A percentile compares a stretch with the other conserved stretches of the same genome.
Evolutionary conservation across 345 rosid species (phyloP).

Genomic region (Populus ilicifolia): DNA sequence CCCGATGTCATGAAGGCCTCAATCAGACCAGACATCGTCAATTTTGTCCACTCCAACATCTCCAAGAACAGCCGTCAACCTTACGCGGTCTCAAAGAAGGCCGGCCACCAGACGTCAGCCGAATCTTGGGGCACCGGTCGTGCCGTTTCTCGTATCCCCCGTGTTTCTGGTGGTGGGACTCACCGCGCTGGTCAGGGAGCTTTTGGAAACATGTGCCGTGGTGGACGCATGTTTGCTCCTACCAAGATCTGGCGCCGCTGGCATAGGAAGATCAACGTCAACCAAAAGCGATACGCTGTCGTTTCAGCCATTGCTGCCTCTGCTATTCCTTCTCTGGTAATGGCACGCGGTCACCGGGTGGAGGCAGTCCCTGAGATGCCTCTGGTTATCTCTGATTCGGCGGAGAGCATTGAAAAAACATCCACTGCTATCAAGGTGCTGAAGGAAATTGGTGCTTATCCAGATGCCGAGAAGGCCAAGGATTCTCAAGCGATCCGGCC

Average conservation of each 20-base stretch:
- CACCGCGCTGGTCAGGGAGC: conserved; percentile 99
- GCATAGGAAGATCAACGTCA: conserved; percentile 85
- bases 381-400: conserved; percentile 63
- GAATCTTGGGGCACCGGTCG: conserved; percentile 99
- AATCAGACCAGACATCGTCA: conserved; percentile 79
- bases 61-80: conserved; percentile 92
- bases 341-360: conserved; percentile 89
- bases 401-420: conserved; percentile 74
- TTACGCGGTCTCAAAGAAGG: conserved; percentile 83
- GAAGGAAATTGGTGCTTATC: conserved; percentile 78
- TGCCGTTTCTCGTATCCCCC: conserved; percentile 98
- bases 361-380: conserved; percentile 92
- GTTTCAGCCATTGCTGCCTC: conserved; percentile 96
- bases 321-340: conserved; percentile 76
- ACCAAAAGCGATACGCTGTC: conserved; percentile 80
- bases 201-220: conserved; percentile 98
- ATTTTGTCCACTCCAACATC: conserved; percentile 61
- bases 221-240: conserved; percentile 99
- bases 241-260: conserved; percentile 96
- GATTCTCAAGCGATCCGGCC: conserved; percentile 76
- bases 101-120: conserved; percentile 99
- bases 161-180: conserved; percentile 98
- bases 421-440: conserved; percentile 70
- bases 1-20: conserved; percentile 85
- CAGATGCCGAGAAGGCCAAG: conserved; percentile 90